A percentile compares a stretch with the other conserved stretches of the same genome.
Conservation (phyloP, 116 monocot genomes). For the Iris pallida region DNA sequence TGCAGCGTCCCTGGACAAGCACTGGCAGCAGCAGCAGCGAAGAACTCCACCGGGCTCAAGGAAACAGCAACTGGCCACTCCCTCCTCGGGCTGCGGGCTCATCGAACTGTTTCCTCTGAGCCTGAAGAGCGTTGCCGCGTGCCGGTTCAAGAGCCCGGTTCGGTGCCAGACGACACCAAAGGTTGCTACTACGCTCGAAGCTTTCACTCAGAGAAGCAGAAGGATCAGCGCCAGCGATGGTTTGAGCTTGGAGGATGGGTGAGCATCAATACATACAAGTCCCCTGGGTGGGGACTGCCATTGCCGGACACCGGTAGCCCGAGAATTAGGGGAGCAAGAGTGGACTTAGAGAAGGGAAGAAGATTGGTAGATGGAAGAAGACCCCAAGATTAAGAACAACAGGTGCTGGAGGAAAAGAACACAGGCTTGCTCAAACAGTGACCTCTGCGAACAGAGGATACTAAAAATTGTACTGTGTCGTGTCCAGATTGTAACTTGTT, state of each 20-base stretch:
- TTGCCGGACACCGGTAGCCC: conserved; percentile 39
- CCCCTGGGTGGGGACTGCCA: conserved; percentile 43
- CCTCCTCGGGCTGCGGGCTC: conserved; percentile 43
- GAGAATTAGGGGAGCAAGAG: conserved; percentile 9
- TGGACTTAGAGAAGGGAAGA: background rate
- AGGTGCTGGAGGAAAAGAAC: conserved; percentile 8
- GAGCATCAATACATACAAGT: conserved; percentile 21
- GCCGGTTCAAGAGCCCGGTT: conserved; percentile 37
- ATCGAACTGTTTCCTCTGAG: conserved; percentile 50
- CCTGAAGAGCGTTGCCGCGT: conserved; percentile 26
- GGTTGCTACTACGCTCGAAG: background rate
- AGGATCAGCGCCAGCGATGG: background rate
- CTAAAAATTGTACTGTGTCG: background rate
- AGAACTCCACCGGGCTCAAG: background rate
- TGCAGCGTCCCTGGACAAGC: conserved; percentile 17
- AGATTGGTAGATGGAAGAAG: background rate
- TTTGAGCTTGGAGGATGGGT: conserved; percentile 5
- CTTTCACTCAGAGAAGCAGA: background rate
- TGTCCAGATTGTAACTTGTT: no score
- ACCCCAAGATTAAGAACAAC: background rate
- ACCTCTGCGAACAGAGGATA: conserved; percentile 18
- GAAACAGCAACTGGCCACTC: background rate
- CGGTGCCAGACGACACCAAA: conserved; percentile 12
- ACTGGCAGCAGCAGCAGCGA: background rate
- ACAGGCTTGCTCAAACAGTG: conserved; percentile 41